Evolutionary conservation across 2,329 filamentous ascomycete species (phyloP), one percentile per base, ranked within the genome.

Genomic region (Ceratocystis cubensis): DNA sequence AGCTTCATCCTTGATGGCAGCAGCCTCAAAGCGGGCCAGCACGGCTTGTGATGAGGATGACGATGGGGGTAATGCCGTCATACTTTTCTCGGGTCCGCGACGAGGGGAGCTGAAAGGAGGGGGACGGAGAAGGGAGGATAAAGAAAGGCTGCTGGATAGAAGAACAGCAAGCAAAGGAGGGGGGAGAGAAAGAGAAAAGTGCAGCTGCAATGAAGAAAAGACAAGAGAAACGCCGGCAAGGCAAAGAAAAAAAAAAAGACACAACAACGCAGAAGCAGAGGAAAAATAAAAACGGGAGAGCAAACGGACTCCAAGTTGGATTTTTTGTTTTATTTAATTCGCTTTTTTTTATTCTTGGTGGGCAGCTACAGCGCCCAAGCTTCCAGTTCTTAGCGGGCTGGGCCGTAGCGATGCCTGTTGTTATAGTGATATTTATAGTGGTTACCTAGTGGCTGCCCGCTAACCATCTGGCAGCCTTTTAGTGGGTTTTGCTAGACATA

Each of bases 1-100:
- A 8, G 85, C 82, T 71, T 85, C 80, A 73, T 96, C 90, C 75
- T 87, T 88, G 73, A 82, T 78, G 50, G 94, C 90, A 79, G 92
- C 81, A 73, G 83, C 83, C 71, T 85, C 77, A 77, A 97, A 99
- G 69, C 85, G 85, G 67, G 85, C 80, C 77, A 86, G 89, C 70
- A 63, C 48, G 50, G 64, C 63, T 66, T 65, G 63, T 68, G 44
- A 33, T 59, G 48, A 46, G 37, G 37, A 41, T 41, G 37, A 41
- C 37, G 37, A 41, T 41, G 37, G 37, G 4, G 37, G 37, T 41
- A 41, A 13, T 63, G 53, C 44, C 22, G 48, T 37, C 66, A 68
- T 68, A 41, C n/a, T 65, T 61, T 17, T 20, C n/a, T 50, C 8
- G 8, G 25, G 5, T 33, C 25, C 44, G 6, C 53, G 44, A 17